Percentiles rank a stretch among this genome's conserved stretches.
Evolutionary conservation across 257 asterid genomes (phyloP).

Genomic region (Sherardia arvensis): DNA sequence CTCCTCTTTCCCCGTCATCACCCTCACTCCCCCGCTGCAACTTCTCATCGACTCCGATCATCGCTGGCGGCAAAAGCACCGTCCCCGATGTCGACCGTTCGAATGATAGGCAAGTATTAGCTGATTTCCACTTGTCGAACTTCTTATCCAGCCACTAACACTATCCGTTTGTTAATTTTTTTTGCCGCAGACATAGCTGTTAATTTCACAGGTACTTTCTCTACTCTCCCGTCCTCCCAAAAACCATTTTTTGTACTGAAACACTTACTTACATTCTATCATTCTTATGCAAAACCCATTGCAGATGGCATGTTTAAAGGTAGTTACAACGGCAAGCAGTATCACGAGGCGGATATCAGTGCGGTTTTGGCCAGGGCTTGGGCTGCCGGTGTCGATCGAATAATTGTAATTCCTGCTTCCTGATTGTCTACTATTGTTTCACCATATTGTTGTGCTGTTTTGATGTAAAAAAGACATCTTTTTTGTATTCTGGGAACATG

Average conservation of each 20-base stretch:
- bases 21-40: background rate
- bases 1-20: background rate
- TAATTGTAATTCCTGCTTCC: slow-evolving; percentile 38
- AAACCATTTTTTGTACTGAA: background rate
- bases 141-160: slow-evolving; percentile 5
- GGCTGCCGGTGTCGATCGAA: slow-evolving; percentile 88
- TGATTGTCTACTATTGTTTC: slow-evolving; percentile 1
- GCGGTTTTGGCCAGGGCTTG: slow-evolving; percentile 89
- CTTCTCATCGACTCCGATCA: background rate
- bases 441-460: background rate
- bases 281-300: slow-evolving; percentile 1
- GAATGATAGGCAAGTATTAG: slow-evolving; percentile 62
- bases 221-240: background rate
- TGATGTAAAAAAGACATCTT: background rate
- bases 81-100: slow-evolving; percentile 54
- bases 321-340: slow-evolving; percentile 81
- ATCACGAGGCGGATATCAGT: slow-evolving; percentile 70
- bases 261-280: background rate
- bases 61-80: background rate
- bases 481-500: background rate
- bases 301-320: slow-evolving; percentile 94
- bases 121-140: slow-evolving; percentile 1
- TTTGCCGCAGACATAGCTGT: slow-evolving; percentile 78
- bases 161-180: slow-evolving; percentile 6
- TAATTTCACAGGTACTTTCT: slow-evolving; percentile 68